Base-by-base conservation (phyloP, 2,329 filamentous ascomycete species). In the Xylaria digitata region DNA sequence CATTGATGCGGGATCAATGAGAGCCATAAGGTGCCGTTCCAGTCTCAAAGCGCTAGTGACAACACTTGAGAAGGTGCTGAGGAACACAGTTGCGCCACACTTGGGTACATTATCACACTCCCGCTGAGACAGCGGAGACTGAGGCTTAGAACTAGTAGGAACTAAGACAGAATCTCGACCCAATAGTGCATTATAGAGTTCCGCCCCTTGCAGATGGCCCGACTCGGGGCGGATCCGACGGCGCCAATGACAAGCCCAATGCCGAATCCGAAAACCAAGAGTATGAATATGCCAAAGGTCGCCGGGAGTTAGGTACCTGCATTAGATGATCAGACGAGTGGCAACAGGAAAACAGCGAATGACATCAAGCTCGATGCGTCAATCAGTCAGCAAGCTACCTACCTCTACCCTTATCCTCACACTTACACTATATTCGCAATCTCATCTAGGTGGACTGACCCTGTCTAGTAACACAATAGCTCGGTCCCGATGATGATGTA, bases 91-190 rank as follows among this genome's bases (percentile, higher is more conserved):
- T n/a, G 11, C 15, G 15, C 26, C 23, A 48, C 15, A 3, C 17
- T 23, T n/a, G 11, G 19, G 15, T 19, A 19, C 17, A 45, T 40
- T 53, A 49, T 43, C 26, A 19, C 3, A 30, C 26, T 53, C 40
- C 26, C 11, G 30, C 46, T 42, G 19, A 67, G 61, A 60, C 55
- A 55, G 48, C 19, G 49, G 43, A 26, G 15, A 46, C 17, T 7
- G 34, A 52, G 60, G 32, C 37, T 45, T 42, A 37, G 11, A 23
- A 50, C 32, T 49, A 67, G 56, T 32, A 21, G 23, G 30, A 11
- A 30, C 40, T 57, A 19, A 62, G 32, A 61, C 46, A 17, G 32
- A 13, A 40, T n/a, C 40, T 54, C 26, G 40, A 23, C 11, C 53
- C 46, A 61, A 65, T 65, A 9, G 49, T 48, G 26, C 50, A 8